Evolutionary conservation across 257 asterid species (phyloP).

Genomic region (Leptodermis oblonga): DNA sequence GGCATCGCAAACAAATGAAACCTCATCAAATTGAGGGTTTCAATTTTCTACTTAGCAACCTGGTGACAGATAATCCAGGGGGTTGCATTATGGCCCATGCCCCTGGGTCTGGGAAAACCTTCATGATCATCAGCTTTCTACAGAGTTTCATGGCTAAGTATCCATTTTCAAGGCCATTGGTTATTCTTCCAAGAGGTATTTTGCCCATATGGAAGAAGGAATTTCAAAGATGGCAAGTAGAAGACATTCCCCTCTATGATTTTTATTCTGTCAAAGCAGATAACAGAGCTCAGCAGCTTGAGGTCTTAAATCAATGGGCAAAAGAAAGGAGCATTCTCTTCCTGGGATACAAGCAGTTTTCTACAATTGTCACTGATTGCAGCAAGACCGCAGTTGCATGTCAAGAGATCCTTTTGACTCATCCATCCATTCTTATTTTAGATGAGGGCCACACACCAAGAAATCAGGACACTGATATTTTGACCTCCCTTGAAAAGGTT

Average conservation of each 20-base stretch:
- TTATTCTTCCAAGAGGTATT: constrained; percentile 93
- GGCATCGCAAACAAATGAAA: constrained; percentile 89
- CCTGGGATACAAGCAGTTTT: constrained; percentile 86
- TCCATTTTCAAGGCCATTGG: constrained; percentile 87
- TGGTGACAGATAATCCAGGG: constrained; percentile 84
- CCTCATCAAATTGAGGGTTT: constrained; percentile 97
- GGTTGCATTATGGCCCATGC: constrained; percentile 99
- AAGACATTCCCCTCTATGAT: constrained; percentile 67
- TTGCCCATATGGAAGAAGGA: constrained; percentile 81
- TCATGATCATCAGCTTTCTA: constrained; percentile 92
- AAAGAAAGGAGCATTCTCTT: constrained; percentile 67
- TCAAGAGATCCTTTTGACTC: constrained; percentile 54
- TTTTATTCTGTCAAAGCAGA: constrained; percentile 95
- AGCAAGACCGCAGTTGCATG: constrained; percentile 52
- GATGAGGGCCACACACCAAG: constrained; percentile 99
- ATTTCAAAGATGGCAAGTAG: constrained; percentile 89
- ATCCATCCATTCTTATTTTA: constrained; percentile 73
- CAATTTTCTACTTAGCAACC: constrained; percentile 80
- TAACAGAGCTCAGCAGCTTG: constrained; percentile 73
- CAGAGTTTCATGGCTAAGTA: constrained; percentile 96
- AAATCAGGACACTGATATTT: constrained; percentile 82
- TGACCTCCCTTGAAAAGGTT: constrained; percentile 86
- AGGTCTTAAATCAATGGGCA: constrained; percentile 74
- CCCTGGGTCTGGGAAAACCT: constrained; percentile 97
- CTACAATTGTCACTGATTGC: constrained; percentile 53